phyloP scores from a whole-genome alignment of 352 stramenopile species.

The Pythium aphanidermatum region DNA sequence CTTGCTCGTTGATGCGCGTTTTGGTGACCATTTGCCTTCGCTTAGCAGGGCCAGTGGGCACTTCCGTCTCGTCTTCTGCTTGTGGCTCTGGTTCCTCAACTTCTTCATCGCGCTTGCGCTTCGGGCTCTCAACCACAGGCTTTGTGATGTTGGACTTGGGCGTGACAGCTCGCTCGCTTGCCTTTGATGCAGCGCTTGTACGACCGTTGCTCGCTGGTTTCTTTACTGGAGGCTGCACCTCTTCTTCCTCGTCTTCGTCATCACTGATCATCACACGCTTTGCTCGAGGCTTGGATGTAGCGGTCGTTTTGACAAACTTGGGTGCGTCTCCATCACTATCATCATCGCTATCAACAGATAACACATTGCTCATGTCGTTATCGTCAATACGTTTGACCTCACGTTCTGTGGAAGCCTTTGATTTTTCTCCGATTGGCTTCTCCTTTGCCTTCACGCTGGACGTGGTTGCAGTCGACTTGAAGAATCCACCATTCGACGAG shows the following conservation, averaged over 20 bases:
- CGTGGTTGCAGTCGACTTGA: conserved; percentile 14
- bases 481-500: conserved; percentile 18
- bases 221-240: conserved; percentile 7
- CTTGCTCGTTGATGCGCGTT: conserved; percentile 71
- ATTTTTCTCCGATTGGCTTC: background rate
- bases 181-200: conserved; percentile 3
- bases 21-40: conserved; percentile 56
- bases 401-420: conserved; percentile 10
- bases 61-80: conserved; percentile 24
- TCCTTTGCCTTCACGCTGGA: conserved; percentile 14
- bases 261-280: conserved; percentile 65
- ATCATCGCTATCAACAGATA: conserved; percentile 65
- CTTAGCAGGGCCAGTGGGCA: conserved; percentile 29
- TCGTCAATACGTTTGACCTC: conserved; percentile 34
- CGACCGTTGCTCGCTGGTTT: conserved; percentile 5
- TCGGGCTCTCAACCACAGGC: conserved; percentile 8
- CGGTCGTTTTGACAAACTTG: conserved; percentile 50
- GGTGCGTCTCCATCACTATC: conserved; percentile 43
- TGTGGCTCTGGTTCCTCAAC: conserved; percentile 10
- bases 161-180: no score
- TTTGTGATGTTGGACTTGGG: no score
- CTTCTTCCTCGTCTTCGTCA: conserved; percentile 58
- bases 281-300: conserved; percentile 19
- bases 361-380: conserved; percentile 55
- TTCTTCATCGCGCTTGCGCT: conserved; percentile 2